These are phyloP conservation scores for Pyrenophora graminea DNA, from an alignment of 2,329 filamentous ascomycete species.

Conservation along the genomic window DNA sequence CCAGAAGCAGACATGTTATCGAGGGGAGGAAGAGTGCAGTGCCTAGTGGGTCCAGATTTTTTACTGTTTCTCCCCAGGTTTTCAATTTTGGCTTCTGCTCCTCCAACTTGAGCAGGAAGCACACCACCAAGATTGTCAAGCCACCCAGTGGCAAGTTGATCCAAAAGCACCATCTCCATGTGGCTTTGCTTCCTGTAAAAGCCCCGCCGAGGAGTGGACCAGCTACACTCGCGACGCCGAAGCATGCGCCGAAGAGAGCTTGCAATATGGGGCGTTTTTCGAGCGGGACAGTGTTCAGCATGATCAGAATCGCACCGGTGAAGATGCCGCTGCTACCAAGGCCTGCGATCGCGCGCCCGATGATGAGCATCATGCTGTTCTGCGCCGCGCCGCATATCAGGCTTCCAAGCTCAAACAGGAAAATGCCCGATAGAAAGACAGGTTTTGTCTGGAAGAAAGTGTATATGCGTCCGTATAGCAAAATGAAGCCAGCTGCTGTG, in stretches of 20 bases:
- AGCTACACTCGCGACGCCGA: constrained; percentile 47
- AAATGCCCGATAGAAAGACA: constrained; percentile 55
- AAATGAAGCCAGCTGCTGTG: constrained; percentile 47
- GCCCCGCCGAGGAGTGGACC: constrained; percentile 53
- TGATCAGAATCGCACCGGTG: constrained; percentile 41
- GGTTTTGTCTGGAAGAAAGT: constrained; percentile 56
- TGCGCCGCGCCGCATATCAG: constrained; percentile 56
- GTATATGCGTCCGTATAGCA: constrained; percentile 53
- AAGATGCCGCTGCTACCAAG: constrained; percentile 40
- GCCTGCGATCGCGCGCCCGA: constrained; percentile 39
- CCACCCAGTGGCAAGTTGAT: constrained; percentile 60
- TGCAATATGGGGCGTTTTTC: constrained; percentile 49
- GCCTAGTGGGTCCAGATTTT: constrained; percentile 51
- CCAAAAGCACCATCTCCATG: constrained; percentile 53
- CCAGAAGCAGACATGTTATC: constrained; percentile 53
- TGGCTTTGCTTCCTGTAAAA: constrained; percentile 47
- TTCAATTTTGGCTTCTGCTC: constrained; percentile 37
- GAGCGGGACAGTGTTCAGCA: constrained; percentile 45
- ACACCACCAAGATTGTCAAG: constrained; percentile 43
- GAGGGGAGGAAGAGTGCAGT: constrained; percentile 49
- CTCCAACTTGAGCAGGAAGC: constrained; percentile 40
- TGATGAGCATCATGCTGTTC: constrained; percentile 34
- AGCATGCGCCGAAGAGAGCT: constrained; percentile 47
- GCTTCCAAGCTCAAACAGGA: constrained; percentile 57
- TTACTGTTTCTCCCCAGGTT: constrained; percentile 37